Evolutionary conservation across 495 filamentous ascomycete genomes (phyloP), one percentile per base, ranked within the genome.

Genomic region (Pyrenula massariospora): DNA sequence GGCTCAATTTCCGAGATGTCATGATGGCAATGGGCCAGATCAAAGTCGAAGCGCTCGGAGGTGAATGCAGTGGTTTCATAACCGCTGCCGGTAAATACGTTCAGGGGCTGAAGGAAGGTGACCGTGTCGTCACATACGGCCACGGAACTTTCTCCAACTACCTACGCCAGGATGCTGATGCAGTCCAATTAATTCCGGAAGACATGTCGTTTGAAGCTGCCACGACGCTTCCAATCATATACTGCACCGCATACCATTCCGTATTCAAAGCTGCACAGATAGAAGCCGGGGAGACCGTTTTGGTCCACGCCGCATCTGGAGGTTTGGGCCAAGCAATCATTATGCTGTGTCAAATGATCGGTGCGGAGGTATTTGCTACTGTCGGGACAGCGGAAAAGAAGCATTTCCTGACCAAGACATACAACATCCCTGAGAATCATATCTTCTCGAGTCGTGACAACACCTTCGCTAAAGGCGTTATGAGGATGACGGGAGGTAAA

Each of bases 301-400:
- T 73, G 1, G 68, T 73, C n/a, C 70, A 73, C 36, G 64, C 71
- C 2, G 84, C 75, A 21, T 74, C 81, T 2, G 80, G 82, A 24
- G 77, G 75, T 22, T 73, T 82, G 3, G 83, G 84, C 1, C 83
- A 87, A 63, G 82, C 83, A 2, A 78, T 81, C 3, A 81, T 86
- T 56, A 65, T 66, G 47, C 53, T 87, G 0, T 80, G 82, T 0
- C 75, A 84, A 54, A 71, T 76, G 68, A 60, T 78, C 12, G 82
- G 78, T 2, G 81, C 81, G 1, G 76, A 83, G 54, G 69, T 86
- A 3, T 84, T 76, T 58, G 76, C 71, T 0, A 86, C 84, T 0
- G 81, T 84, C 1, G 73, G 81, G 10, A 80, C 69, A n/a, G 63
- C 72, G 0, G 75, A 83, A 48, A 84, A 86, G 68, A 77, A 75